Conservation (phyloP, 352 stramenopile genomes). For the Pythium volutum region DNA sequence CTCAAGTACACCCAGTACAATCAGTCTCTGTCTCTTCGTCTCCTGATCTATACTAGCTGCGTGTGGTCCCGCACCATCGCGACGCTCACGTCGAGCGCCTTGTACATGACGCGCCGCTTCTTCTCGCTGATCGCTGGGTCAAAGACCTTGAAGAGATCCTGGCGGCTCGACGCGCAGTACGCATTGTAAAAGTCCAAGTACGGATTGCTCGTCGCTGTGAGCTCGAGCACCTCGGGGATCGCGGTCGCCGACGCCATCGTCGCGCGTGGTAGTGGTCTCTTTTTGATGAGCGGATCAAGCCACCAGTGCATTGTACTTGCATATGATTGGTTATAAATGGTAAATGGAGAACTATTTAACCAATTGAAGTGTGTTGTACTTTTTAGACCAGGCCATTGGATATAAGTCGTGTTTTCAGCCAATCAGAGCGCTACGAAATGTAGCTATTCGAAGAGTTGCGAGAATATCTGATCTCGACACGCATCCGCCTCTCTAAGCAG, state of each 20-base stretch:
- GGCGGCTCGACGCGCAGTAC: constrained; percentile 51
- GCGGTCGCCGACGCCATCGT: constrained; percentile 14
- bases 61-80: constrained; percentile 58
- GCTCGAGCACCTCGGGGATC: constrained; percentile 33
- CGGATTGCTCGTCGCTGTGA: constrained; percentile 70
- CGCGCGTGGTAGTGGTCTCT: neutral
- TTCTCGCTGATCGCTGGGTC: constrained; percentile 68
- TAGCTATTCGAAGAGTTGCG: constrained; percentile 15
- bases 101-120: constrained; percentile 63
- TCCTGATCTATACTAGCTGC: neutral
- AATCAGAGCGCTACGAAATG: neutral
- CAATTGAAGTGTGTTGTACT: neutral
- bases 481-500: too few species aligned
- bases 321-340: neutral
- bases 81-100: constrained; percentile 66
- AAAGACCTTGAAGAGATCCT: constrained; percentile 72
- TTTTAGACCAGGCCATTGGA: too few species aligned
- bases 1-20: neutral
- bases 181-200: constrained; percentile 78
- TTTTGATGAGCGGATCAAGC: neutral
- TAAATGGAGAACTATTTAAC: neutral
- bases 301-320: neutral
- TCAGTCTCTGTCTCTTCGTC: neutral
- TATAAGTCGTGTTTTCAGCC: constrained; percentile 1
- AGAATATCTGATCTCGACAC: neutral